Evolutionary conservation across 306 rosid genomes (phyloP), one percentile per base, ranked within the genome.

Genomic region (Calophaca sinica): DNA sequence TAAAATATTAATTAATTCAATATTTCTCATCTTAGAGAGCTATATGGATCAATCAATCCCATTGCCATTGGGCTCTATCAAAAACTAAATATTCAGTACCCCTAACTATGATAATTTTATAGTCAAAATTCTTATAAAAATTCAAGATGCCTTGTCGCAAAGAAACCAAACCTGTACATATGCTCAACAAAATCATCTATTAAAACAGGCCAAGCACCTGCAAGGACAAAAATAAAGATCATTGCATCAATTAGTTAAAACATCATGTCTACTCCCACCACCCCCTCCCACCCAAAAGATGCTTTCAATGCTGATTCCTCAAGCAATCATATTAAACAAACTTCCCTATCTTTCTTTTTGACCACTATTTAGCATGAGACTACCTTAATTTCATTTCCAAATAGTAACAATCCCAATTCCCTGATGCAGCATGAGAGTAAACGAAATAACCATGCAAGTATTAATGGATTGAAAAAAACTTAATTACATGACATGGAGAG

Each of bases 121-220:
- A 55, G 44, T 52, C 45, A 61, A 69, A 53, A 53, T 45, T 50
- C 9, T 49, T 9, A 28, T 6, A 55, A 74, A 14, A 48, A 60
- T 15, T 70, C 33, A 68, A 53, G 73, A 74, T 39, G 49, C 63
- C 45, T 51, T 48, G 32, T 41, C 28, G 80, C 15, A 77, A 45
- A 82, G 78, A 81, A 74, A 82, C 63, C 88, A 57, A 79, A 96
- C 99, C 99, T 96, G 96, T 92, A 87, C 96, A 92, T 89, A 38
- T 92, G 96, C 84, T 96, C 98, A 2, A 96, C 98, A 28, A 96
- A 96, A 63, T 96, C 99, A 86, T 96, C 99, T 62, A 96, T 85
- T 69, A 96, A 80, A 80, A 96, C 92, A 31, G 99, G 99, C 99
- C 99, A 96, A 80, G 99, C 99, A 84, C 99, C 99, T 96, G 87